A percentile compares a stretch with the other conserved stretches of the same genome.
phyloP scores from a whole-genome alignment of 768 basidiomycete genomes.

The Mycena olivaceomarginata region DNA sequence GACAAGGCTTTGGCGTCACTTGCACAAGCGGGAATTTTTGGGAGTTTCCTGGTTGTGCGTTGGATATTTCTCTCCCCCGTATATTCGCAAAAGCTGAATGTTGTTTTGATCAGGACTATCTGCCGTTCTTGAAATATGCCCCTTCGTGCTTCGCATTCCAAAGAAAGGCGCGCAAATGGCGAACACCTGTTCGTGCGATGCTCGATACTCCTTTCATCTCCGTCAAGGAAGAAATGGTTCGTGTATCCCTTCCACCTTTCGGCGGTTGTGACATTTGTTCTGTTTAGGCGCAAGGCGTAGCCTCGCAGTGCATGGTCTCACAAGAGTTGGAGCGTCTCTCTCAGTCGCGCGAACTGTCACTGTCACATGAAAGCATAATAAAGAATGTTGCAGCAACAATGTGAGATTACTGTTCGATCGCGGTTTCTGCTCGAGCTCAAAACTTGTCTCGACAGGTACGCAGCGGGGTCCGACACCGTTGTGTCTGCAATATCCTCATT shows the following conservation, averaged over 20 bases:
- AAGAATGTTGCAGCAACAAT: conserved; percentile 66
- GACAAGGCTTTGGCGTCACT: conserved; percentile 60
- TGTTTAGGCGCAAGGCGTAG: conserved; percentile 52
- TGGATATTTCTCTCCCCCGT: neutral
- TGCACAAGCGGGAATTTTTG: conserved; percentile 62
- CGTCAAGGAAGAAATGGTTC: conserved; percentile 59
- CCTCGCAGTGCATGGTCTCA: conserved; percentile 58
- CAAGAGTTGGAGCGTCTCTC: conserved; percentile 57
- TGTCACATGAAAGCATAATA: conserved; percentile 56
- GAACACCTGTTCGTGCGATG: conserved; percentile 56
- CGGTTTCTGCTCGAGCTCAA: too few relatives aligned
- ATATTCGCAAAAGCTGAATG: neutral
- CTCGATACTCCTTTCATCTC: conserved; percentile 61
- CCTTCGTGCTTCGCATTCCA: conserved; percentile 66
- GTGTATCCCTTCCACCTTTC: conserved; percentile 21
- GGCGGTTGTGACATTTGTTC: neutral
- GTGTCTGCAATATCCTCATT: conserved; percentile 62
- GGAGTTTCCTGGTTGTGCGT: conserved; percentile 65
- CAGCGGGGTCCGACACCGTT: conserved; percentile 60
- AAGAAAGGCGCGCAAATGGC: conserved; percentile 61
- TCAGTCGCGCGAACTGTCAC: conserved; percentile 44
- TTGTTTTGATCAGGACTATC: conserved; percentile 51
- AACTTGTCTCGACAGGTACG: conserved; percentile 46
- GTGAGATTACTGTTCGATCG: too few relatives aligned
- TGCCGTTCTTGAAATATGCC: conserved; percentile 60